Evolutionary conservation across 148 eudicot species (phyloP), one percentile per base, ranked within the genome.

Genomic region (Beta vulgaris): DNA sequence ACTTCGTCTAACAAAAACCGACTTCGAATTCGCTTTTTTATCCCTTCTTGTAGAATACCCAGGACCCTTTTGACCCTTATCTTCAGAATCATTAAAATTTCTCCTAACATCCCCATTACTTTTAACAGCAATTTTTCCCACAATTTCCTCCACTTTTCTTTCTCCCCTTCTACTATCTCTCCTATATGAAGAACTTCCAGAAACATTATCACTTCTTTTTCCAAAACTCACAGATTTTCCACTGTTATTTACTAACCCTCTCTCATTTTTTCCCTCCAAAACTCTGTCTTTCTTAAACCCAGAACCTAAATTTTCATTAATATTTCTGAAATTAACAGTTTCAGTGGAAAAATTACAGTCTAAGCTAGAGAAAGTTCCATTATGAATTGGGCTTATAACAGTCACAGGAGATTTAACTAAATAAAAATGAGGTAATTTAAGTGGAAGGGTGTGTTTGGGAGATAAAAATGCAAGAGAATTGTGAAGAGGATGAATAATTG

Each of bases 371-470:
- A 64, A 71, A 23, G 29, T 77, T 71, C 55, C 62, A 34, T 18
- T 25, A 28, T 35, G 32, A 40, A 57, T 48, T 64, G 81, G 78
- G 55, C 65, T 74, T 43, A 65, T 72, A 68, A 31, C 79, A 61
- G 64, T 69, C 15, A 79, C 15, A 72, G 76, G 68, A 31, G 81
- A 29, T 32, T 29, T 78, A 78, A 64, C 60, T 2, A 67, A 29
- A 62, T 62, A 40, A 29, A 74, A 81, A n/a, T 80, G 84, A 73
- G 87, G 78, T n/a, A 81, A 59, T 21, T 64, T 82, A 4, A 69
- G 28, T 29, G 72, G 57, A 76, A 82, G 44, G 48, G 77, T 3
- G 78, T 73, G 81, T 76, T 85, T 86, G 73, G 80, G 26, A 60
- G 84, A 81, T 62, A 85, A 55, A 55, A 78, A 58, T 77, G 76